Evolutionary conservation across 1,284 basidiomycete genomes (phyloP).

Genomic region (Moesziomyces sp.): DNA sequence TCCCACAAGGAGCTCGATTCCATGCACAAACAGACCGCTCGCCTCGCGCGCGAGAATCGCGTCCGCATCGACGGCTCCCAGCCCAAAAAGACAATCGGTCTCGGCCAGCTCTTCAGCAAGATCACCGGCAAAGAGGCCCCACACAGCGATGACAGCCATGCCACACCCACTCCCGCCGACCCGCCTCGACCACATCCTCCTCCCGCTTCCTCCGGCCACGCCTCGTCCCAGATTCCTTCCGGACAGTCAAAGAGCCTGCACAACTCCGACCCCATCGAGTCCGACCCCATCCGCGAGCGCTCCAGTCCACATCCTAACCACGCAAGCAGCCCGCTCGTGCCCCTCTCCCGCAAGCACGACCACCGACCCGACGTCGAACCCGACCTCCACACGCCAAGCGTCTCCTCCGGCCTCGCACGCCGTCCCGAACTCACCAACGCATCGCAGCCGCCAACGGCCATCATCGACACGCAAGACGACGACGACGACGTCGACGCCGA

Average conservation of each 20-base stretch:
- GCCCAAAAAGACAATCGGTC: constrained; percentile 49
- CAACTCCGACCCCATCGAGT: constrained; percentile 47
- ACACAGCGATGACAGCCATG: constrained; percentile 3
- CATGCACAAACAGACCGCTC: constrained; percentile 59
- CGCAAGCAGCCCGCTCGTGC: constrained; percentile 36
- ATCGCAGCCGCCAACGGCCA: too few relatives aligned
- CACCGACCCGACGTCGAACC: constrained; percentile 14
- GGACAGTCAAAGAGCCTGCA: constrained; percentile 42
- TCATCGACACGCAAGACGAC: not conserved
- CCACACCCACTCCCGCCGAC: constrained; percentile 1
- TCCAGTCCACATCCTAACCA: constrained; percentile 32
- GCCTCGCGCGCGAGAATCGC: constrained; percentile 54
- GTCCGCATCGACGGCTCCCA: constrained; percentile 27
- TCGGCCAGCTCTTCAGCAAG: constrained; percentile 53
- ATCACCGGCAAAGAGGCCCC: constrained; percentile 34
- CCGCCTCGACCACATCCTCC: constrained; percentile 11
- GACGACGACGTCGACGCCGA: constrained; percentile 29
- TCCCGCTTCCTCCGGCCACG: constrained; percentile 11
- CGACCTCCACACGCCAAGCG: constrained; percentile 8
- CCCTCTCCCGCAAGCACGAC: constrained; percentile 33
- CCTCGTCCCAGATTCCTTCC: constrained; percentile 44
- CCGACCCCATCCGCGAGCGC: constrained; percentile 35
- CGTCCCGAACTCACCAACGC: too few relatives aligned
- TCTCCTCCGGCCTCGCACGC: not conserved
- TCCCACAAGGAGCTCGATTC: constrained; percentile 56